These are phyloP conservation scores for Lentinula detonsa DNA, from an alignment of 768 basidiomycete species.

Conservation along the genomic window DNA sequence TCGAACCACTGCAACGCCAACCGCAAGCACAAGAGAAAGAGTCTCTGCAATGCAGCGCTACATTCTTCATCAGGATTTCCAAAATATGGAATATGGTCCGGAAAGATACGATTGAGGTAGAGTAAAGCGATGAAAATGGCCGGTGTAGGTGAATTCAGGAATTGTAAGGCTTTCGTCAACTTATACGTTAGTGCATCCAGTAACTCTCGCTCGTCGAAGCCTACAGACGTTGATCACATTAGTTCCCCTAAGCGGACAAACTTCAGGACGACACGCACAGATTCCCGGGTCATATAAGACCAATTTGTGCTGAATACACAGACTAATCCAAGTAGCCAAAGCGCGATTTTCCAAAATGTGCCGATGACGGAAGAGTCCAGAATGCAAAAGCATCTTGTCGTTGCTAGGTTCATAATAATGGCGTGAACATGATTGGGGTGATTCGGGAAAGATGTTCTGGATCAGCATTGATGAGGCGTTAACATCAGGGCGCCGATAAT, in stretches of 20 bases:
- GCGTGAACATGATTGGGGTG: neutral
- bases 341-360: neutral
- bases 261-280: neutral
- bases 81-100: neutral
- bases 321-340: neutral
- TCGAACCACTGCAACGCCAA: constrained; percentile 1
- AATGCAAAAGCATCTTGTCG: neutral
- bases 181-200: neutral
- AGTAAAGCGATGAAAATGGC: neutral
- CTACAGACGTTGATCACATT: neutral
- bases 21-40: neutral
- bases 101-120: constrained; percentile 1
- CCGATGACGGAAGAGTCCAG: neutral
- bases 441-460: constrained; percentile 4
- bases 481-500: neutral
- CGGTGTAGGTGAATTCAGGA: neutral
- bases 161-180: neutral
- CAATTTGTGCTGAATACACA: neutral
- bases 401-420: neutral
- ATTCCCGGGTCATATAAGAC: neutral
- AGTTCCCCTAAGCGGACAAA: neutral
- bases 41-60: neutral
- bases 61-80: constrained; percentile 1
- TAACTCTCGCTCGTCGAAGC: neutral
- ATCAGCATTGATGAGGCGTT: neutral